Evolutionary conservation across 768 basidiomycete genomes (phyloP).

Genomic region (Mycena indigotica): DNA sequence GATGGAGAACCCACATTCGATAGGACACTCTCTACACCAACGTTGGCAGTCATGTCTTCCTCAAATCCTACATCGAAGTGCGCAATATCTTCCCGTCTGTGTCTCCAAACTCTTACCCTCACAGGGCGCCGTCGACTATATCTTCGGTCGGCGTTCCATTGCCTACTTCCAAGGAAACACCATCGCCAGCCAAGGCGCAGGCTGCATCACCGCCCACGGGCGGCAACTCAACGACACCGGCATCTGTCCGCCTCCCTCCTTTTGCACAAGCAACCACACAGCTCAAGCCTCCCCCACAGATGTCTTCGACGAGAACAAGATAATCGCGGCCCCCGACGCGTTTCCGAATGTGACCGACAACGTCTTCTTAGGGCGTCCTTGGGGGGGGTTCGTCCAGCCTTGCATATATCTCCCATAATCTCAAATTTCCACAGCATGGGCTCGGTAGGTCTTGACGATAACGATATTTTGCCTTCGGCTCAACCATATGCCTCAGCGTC

Average conservation of each 20-base stretch:
- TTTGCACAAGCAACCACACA: too few species aligned
- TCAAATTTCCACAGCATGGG: neutral
- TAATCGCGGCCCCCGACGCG: slow-evolving; percentile 25
- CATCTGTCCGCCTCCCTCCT: slow-evolving; percentile 23
- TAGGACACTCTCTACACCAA: slow-evolving; percentile 31
- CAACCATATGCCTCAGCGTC: slow-evolving; percentile 19
- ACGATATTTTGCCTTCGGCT: neutral
- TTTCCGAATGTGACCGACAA: slow-evolving; percentile 22
- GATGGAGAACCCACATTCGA: neutral
- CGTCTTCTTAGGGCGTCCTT: slow-evolving; percentile 32
- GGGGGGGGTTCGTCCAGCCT: slow-evolving; percentile 25
- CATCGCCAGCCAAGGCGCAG: slow-evolving; percentile 26
- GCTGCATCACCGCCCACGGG: slow-evolving; percentile 31
- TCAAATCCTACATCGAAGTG: slow-evolving; percentile 26
- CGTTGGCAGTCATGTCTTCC: slow-evolving; percentile 29
- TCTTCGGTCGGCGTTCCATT: slow-evolving; percentile 29
- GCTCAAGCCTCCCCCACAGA: slow-evolving; percentile 13
- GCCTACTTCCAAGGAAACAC: slow-evolving; percentile 33
- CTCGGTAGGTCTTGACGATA: slow-evolving; percentile 4
- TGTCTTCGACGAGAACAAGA: slow-evolving; percentile 27
- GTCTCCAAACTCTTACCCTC: neutral
- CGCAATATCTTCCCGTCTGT: neutral
- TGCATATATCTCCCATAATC: neutral
- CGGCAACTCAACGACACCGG: slow-evolving; percentile 28
- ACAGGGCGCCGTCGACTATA: slow-evolving; percentile 30